Evolutionary conservation across 179 eudicot genomes (phyloP).

Genomic region (Drosera spatulata): DNA sequence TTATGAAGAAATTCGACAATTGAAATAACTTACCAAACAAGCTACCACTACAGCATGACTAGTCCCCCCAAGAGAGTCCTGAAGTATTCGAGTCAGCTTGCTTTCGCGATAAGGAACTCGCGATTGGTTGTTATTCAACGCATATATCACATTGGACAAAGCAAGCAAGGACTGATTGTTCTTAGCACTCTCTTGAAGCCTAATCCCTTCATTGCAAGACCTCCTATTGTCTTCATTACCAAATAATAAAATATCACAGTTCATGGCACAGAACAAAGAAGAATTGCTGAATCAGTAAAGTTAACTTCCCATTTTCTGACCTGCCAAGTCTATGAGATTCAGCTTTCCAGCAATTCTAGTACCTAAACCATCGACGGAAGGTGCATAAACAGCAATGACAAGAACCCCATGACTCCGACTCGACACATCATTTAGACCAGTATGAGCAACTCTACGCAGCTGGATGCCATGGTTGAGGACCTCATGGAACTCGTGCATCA

Average conservation of each 20-base stretch:
- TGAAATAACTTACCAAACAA: conserved; percentile 57
- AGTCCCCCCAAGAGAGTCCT: conserved; percentile 92
- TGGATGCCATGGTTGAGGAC: conserved; percentile 51
- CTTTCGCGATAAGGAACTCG: conserved; percentile 88
- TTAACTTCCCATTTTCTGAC: conserved; percentile 14
- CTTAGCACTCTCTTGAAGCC: conserved; percentile 85
- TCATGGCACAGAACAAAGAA: background rate
- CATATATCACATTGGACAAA: conserved; percentile 79
- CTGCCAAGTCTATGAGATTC: conserved; percentile 93
- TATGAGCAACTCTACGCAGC: conserved; percentile 79
- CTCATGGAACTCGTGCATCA: conserved; percentile 47
- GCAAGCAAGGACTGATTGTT: conserved; percentile 86
- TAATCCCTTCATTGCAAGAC: conserved; percentile 81
- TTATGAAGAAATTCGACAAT: background rate
- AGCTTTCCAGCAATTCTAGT: conserved; percentile 48
- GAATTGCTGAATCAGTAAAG: background rate
- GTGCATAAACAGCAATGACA: conserved; percentile 41
- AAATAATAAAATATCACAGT: conserved; percentile 13
- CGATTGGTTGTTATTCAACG: conserved; percentile 60
- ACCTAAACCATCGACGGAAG: conserved; percentile 21
- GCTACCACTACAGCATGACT: conserved; percentile 85
- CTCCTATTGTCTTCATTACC: conserved; percentile 91
- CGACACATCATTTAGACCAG: conserved; percentile 77
- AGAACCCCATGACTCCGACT: conserved; percentile 92
- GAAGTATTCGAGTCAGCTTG: conserved; percentile 82